Evolutionary conservation across 2,329 filamentous ascomycete genomes (phyloP), one percentile per base, ranked within the genome.

Genomic region (Xylaria sp.): DNA sequence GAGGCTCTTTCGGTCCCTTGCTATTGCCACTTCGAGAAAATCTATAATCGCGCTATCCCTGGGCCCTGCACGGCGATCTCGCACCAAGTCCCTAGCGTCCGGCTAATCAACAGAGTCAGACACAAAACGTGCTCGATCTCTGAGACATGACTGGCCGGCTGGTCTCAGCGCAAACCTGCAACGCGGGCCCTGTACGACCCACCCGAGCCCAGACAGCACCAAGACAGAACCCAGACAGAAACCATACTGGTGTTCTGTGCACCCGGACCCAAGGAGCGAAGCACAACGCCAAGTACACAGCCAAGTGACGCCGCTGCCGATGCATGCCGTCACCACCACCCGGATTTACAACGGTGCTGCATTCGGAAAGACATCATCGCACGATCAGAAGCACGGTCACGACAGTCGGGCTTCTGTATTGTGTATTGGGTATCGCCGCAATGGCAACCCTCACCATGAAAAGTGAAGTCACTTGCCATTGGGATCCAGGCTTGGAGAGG

Each of bases 21-120:
- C 29, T 35, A 10, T 57, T 55, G 63, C 63, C 60, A 65, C 60
- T 55, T 64, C 25, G 35, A 62, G 58, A 33, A 47, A 40, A 51
- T 58, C 44, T 61, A 10, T 44, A 54, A 58, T 57, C 41, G 35
- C 25, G 37, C 21, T 4, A 47, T 37, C 59, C 59, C 63, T 43
- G 54, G 11, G 54, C 63, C 44, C 11, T 17, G 31, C 19, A 10
- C 29, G 33, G 40, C 21, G 40, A 60, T 54, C 60, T 58, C 40
- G 51, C 40, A 11, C 51, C 46, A 57, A 27, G 27, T 7, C 9
- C 46, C 31, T 63, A 55, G 63, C 19, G 62, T 54, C 59, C 60
- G 63, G 60, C 66, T 55, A 68, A 67, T 68, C 54, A 67, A 53
- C 55, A 51, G 23, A 57, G 38, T 21, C 48, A 17, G 47, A 56